A percentile compares a stretch with the other conserved stretches of the same genome.
phyloP scores from a whole-genome alignment of 495 filamentous ascomycete genomes.

The Trichocladium uniseriatum region DNA sequence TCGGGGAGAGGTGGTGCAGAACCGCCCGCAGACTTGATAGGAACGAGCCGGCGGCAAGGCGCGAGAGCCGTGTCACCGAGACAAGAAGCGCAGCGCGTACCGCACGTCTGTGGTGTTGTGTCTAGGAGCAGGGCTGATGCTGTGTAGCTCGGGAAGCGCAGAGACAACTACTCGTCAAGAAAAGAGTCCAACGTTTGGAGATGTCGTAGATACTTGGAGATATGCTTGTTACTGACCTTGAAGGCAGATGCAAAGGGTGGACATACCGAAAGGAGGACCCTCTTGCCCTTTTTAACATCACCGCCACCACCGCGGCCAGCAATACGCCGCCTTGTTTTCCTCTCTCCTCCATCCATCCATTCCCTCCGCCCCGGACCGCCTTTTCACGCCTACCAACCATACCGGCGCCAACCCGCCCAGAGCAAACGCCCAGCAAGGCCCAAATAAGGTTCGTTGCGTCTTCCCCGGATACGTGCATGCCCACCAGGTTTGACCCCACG shows the following conservation, averaged over 20 bases:
- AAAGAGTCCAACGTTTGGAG: too few species aligned
- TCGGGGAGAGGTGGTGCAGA: not conserved
- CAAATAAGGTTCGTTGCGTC: slow-evolving; percentile 15
- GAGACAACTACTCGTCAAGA: too few species aligned
- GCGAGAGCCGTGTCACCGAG: slow-evolving; percentile 3
- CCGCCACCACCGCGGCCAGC: too few species aligned
- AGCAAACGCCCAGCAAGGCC: slow-evolving; percentile 10
- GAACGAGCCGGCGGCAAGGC: slow-evolving; percentile 6
- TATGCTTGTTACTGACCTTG: too few species aligned
- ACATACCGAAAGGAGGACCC: too few species aligned
- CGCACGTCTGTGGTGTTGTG: not conserved
- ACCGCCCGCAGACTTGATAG: not conserved
- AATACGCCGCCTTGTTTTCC: too few species aligned
- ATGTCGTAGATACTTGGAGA: too few species aligned
- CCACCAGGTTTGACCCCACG: not conserved
- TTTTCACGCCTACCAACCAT: too few species aligned
- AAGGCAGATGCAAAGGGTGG: too few species aligned
- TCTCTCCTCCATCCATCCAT: not conserved
- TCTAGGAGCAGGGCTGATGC: not conserved
- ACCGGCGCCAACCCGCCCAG: not conserved
- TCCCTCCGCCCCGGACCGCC: not conserved
- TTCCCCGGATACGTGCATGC: slow-evolving; percentile 1
- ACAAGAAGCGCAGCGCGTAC: not conserved
- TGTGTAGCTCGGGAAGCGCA: not conserved
- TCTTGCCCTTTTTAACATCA: too few species aligned